Conservation (phyloP, 257 asterid genomes). For the Solanum chilense region DNA sequence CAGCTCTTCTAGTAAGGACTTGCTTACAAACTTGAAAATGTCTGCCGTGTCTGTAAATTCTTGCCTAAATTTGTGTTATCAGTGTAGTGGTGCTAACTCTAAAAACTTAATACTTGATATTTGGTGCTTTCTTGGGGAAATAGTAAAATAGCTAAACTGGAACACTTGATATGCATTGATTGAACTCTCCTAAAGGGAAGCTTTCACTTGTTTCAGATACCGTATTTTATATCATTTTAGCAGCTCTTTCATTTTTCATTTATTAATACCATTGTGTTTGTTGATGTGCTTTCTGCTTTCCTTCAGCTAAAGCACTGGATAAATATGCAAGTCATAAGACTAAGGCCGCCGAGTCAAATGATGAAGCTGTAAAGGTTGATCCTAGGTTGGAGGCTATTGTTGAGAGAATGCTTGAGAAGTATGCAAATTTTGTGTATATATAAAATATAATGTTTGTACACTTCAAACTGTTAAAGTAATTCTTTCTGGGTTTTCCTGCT, state of each 20-base stretch:
- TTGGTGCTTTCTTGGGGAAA: neutral
- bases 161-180: neutral
- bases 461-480: neutral
- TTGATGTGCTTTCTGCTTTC: neutral
- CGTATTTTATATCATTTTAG: neutral
- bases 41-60: neutral
- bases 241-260: neutral
- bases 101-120: neutral
- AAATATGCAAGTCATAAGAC: constrained; percentile 78
- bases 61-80: neutral
- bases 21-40: neutral
- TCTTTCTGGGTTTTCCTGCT: neutral
- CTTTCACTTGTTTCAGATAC: neutral
- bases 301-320: constrained; percentile 79
- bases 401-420: constrained; percentile 93
- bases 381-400: constrained; percentile 90
- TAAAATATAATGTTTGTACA: neutral
- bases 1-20: neutral
- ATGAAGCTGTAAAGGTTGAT: constrained; percentile 48
- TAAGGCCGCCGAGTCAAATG: constrained; percentile 68
- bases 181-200: neutral
- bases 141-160: neutral
- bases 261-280: neutral
- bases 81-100: neutral
- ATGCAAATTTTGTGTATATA: constrained; percentile 15